These are phyloP conservation scores for Candida manassasensis DNA, from an alignment of 805 yeast genomes.

Conservation along the genomic window DNA sequence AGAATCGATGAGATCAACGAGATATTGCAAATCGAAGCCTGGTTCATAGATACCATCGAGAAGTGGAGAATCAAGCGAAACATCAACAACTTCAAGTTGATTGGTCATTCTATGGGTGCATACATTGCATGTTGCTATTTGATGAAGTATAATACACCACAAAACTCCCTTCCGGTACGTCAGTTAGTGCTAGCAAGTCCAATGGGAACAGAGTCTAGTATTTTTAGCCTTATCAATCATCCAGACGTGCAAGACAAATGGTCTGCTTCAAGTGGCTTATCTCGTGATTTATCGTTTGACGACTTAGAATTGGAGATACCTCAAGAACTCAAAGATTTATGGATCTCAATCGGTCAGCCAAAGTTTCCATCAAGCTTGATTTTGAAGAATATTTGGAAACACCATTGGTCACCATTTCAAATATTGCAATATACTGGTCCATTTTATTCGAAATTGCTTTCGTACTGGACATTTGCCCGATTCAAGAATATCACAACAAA, in stretches of 20 bases:
- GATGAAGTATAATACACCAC: slow-evolving; percentile 29
- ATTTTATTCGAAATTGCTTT: slow-evolving; percentile 33
- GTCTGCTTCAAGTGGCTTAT: slow-evolving; percentile 24
- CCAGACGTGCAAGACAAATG: slow-evolving; percentile 28
- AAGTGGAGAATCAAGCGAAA: slow-evolving; percentile 26
- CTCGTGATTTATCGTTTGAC: slow-evolving; percentile 13
- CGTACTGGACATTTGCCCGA: slow-evolving; percentile 39
- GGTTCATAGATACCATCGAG: slow-evolving; percentile 40
- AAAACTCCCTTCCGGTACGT: slow-evolving; percentile 14
- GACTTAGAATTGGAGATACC: slow-evolving; percentile 30
- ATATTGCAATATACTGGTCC: slow-evolving; percentile 36
- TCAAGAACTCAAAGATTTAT: slow-evolving; percentile 19
- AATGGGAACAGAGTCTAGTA: slow-evolving; percentile 40
- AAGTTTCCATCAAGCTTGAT: slow-evolving; percentile 30
- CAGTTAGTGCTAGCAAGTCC: slow-evolving; percentile 33
- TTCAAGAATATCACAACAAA: slow-evolving; percentile 26
- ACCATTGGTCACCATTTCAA: slow-evolving; percentile 36
- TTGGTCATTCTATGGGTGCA: slow-evolving; percentile 43
- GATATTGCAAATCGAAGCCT: slow-evolving; percentile 29
- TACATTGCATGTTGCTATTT: slow-evolving; percentile 36
- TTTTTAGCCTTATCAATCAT: slow-evolving; percentile 28
- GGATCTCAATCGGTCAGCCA: slow-evolving; percentile 35
- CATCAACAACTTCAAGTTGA: slow-evolving; percentile 23
- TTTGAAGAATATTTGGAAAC: slow-evolving; percentile 33
- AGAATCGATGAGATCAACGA: slow-evolving; percentile 25